phyloP scores from a whole-genome alignment of 169 alveolate genomes.

The Eimeria acervulina region DNA sequence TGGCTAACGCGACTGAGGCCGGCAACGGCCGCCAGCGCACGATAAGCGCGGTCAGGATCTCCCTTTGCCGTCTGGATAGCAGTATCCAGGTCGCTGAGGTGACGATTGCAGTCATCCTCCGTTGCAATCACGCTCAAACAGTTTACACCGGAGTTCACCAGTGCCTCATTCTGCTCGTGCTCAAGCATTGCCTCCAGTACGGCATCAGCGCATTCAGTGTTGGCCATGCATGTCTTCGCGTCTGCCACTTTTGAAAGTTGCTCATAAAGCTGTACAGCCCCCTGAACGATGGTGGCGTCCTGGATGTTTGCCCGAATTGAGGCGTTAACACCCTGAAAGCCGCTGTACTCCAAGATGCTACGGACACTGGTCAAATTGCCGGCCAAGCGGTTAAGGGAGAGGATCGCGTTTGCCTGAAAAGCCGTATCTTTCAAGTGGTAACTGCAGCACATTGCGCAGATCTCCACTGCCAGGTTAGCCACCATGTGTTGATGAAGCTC shows the following conservation, averaged over 20 bases:
- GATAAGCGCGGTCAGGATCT: slow-evolving; percentile 92
- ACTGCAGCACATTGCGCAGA: slow-evolving; percentile 94
- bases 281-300: slow-evolving; percentile 89
- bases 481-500: slow-evolving; percentile 93
- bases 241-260: slow-evolving; percentile 83
- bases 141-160: slow-evolving; percentile 91
- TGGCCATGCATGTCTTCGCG: slow-evolving; percentile 90
- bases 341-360: slow-evolving; percentile 94
- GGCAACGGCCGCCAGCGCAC: slow-evolving; percentile 94
- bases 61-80: slow-evolving; percentile 88
- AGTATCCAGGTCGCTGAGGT: slow-evolving; percentile 88
- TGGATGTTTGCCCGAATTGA: slow-evolving; percentile 89
- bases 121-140: slow-evolving; percentile 93
- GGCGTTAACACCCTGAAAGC: slow-evolving; percentile 92
- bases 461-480: slow-evolving; percentile 93
- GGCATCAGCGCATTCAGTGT: slow-evolving; percentile 91
- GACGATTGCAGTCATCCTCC: slow-evolving; percentile 92
- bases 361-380: slow-evolving; percentile 90
- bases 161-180: slow-evolving; percentile 91
- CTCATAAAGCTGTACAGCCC: slow-evolving; percentile 89
- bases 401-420: slow-evolving; percentile 91
- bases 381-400: slow-evolving; percentile 91
- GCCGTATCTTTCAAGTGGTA: slow-evolving; percentile 92
- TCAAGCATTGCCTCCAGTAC: slow-evolving; percentile 93
- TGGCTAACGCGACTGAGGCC: slow-evolving; percentile 92